Conservation (phyloP, 208 protist species). For the Balamuthia mandrillaris region DNA sequence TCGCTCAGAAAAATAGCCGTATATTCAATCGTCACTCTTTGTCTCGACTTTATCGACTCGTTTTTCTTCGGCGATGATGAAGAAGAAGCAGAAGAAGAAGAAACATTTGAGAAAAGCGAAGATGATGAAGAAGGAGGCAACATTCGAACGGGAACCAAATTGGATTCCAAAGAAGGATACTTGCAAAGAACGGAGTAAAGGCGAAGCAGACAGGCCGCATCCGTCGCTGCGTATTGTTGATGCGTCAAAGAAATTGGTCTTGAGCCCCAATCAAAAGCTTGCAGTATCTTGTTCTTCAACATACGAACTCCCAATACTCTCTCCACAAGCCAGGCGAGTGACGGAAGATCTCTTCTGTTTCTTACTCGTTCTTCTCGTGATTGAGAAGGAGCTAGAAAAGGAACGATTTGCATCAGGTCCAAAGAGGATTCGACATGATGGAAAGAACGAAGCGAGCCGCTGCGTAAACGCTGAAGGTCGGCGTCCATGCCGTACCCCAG, state of each 20-base stretch:
- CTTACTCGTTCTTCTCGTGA: neutral
- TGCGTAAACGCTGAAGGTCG: neutral
- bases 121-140: too few relatives aligned
- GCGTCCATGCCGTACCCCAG: slow-evolving; percentile 12
- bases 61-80: too few relatives aligned
- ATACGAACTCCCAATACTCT: neutral
- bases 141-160: too few relatives aligned
- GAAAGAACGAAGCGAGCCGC: neutral
- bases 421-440: too few relatives aligned
- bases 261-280: slow-evolving; percentile 1
- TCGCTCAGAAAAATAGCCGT: neutral
- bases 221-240: neutral
- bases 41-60: too few relatives aligned
- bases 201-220: slow-evolving; percentile 19
- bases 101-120: too few relatives aligned
- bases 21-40: slow-evolving; percentile 11
- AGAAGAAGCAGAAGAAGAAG: too few relatives aligned
- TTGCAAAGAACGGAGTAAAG: neutral
- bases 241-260: neutral
- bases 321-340: neutral
- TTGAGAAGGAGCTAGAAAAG: neutral
- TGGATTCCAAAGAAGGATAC: neutral
- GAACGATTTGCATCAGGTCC: neutral
- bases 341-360: too few relatives aligned
- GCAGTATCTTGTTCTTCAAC: slow-evolving; percentile 8